Evolutionary conservation across 73 alveolate genomes (phyloP), one percentile per base, ranked within the genome.

Genomic region (Tetrahymena elliotti): DNA sequence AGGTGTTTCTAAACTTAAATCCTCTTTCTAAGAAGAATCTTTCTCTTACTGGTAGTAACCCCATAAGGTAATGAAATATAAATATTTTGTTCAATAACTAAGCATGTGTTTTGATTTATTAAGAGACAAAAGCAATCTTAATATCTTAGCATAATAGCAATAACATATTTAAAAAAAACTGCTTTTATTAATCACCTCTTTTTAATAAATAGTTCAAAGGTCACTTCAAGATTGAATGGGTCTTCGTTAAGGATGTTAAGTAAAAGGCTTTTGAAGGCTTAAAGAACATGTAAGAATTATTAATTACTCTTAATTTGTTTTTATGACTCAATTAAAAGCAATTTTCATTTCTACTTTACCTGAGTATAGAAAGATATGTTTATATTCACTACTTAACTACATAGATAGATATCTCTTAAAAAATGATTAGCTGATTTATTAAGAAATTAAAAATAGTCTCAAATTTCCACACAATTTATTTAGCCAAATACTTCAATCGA

Each of bases 21-120:
- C 96, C 33, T 94, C 95, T 35, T 94, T 84, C 93, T 37, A 94
- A 52, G 96, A 94, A n/a, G 96, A 94, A 93, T 84, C 95, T 92
- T 94, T 94, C 93, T 68, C 93, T 82, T 94, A 94, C 93, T 94
- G 96, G 96, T 94, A 95, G 96, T 94, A 94, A 47, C 88, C 88
- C 36, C 88, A 68, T 36, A 68, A 68, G n/a, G 88, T 68, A 68
- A 68, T n/a, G n/a, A 68, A 22, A 68, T 4, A 40, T 4, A 40
- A 40, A 40, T 38, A 38, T 38, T 38, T 38, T n/a, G n/a, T n/a
- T n/a, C n/a, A n/a, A n/a, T n/a, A n/a, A n/a, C 2, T 47, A 8
- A 47, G 82, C 82, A 18, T 47, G 82, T 0, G 13, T 47, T 47
- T 47, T 27, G 82, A 18, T 18, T 47, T 47, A 13, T 15, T 47